Conservation (phyloP, 2,329 filamentous ascomycete species). For the Hawksworthiomyces lignivorus region DNA sequence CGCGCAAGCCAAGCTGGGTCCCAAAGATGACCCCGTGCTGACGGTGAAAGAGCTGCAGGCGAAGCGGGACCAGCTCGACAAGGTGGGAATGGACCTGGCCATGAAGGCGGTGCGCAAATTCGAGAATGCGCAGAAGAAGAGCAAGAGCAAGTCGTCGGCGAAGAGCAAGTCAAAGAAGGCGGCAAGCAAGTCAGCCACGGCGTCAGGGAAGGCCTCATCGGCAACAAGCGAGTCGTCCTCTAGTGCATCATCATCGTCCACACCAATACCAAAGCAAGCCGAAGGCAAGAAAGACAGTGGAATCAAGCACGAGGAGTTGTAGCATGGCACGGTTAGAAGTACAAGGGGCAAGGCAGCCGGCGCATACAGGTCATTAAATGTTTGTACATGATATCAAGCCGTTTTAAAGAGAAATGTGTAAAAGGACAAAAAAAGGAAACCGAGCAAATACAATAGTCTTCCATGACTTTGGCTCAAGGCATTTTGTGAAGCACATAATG, state of each 20-base stretch:
- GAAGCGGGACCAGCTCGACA: conserved; percentile 64
- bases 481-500: too few species aligned
- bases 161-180: conserved; percentile 35
- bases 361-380: too few species aligned
- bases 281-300: conserved; percentile 17
- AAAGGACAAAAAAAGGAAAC: too few species aligned
- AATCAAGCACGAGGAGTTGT: conserved; percentile 27
- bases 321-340: too few species aligned
- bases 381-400: too few species aligned
- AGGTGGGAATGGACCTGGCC: conserved; percentile 61
- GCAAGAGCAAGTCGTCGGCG: conserved; percentile 23
- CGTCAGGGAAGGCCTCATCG: conserved; percentile 20
- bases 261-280: conserved; percentile 28
- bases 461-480: too few species aligned
- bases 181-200: conserved; percentile 22
- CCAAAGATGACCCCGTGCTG: conserved; percentile 67
- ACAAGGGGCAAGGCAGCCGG: too few species aligned
- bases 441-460: too few species aligned
- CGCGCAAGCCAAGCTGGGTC: conserved; percentile 61
- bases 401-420: too few species aligned
- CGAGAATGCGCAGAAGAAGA: conserved; percentile 38
- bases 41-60: conserved; percentile 62
- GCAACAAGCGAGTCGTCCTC: conserved; percentile 25
- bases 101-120: conserved; percentile 58
- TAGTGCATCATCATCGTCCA: conserved; percentile 15